Conservation (phyloP, 495 filamentous ascomycete species). For the Paragyromitra xinjiangensis region DNA sequence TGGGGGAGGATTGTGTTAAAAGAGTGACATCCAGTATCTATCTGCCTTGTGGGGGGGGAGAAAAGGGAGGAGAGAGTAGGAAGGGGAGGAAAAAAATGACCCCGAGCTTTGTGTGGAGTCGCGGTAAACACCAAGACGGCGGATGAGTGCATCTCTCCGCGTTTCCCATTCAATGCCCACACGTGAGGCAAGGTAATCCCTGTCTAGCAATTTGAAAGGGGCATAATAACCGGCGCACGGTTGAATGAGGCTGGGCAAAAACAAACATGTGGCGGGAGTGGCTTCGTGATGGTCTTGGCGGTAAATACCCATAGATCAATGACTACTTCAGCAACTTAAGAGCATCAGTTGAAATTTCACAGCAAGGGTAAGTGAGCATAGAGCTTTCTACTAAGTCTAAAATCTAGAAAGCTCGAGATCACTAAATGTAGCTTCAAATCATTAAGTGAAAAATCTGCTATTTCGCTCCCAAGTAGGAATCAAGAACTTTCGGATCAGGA, state of each 20-base stretch:
- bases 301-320: not conserved
- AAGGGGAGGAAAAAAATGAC: no score
- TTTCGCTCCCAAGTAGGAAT: not conserved
- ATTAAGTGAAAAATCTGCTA: not conserved
- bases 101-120: not conserved
- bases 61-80: not conserved
- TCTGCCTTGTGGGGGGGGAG: not conserved
- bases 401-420: not conserved
- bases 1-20: constrained; percentile 28
- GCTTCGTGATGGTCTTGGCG: not conserved
- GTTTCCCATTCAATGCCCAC: not conserved
- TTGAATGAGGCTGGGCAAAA: not conserved
- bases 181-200: not conserved
- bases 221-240: constrained; percentile 6
- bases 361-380: no score
- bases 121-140: not conserved
- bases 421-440: not conserved
- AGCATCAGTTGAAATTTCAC: no score
- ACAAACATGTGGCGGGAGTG: not conserved
- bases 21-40: constrained; percentile 46
- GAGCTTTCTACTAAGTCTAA: not conserved
- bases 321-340: not conserved
- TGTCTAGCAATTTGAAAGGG: constrained; percentile 3
- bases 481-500: no score
- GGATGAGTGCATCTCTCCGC: constrained; percentile 1